These are phyloP conservation scores for Jaapia argillacea DNA, from an alignment of 768 basidiomycete genomes.

Conservation along the genomic window DNA sequence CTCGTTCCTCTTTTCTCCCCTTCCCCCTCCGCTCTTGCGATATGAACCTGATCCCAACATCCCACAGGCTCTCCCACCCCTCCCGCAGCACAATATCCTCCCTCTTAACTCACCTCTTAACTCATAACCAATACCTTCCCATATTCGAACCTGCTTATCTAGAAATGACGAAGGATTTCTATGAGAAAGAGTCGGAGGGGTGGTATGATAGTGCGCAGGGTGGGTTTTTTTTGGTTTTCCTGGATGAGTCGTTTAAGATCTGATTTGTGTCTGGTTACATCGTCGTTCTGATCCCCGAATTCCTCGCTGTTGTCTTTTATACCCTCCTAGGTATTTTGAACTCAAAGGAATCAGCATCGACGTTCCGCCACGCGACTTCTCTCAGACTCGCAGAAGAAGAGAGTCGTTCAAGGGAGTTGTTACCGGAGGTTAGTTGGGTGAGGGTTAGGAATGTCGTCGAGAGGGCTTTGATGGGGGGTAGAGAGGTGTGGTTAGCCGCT, in stretches of 20 bases:
- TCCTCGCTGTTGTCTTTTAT: too few species aligned
- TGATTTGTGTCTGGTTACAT: too few species aligned
- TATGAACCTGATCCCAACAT: too few species aligned
- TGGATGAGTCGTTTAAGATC: too few species aligned
- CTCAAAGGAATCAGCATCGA: slow-evolving; percentile 35
- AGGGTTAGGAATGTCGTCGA: slow-evolving; percentile 45
- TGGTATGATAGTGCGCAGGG: slow-evolving; percentile 31
- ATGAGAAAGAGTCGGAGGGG: slow-evolving; percentile 38
- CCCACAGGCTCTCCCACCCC: too few species aligned
- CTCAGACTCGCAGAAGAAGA: slow-evolving; percentile 60
- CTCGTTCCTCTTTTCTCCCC: too few species aligned
- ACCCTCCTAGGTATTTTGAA: too few species aligned
- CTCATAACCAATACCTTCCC: slow-evolving; percentile 43
- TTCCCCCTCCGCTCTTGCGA: too few species aligned
- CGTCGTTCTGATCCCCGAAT: too few species aligned
- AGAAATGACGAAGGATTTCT: slow-evolving; percentile 40
- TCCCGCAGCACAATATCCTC: too few species aligned
- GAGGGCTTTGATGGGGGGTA: slow-evolving; percentile 33
- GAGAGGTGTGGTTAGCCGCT: slow-evolving; percentile 33
- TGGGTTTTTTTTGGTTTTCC: too few species aligned
- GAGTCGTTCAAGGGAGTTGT: slow-evolving; percentile 38
- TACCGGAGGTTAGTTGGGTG: slow-evolving; percentile 39
- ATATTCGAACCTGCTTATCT: slow-evolving; percentile 50
- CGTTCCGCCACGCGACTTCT: too few species aligned
- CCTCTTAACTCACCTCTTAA: slow-evolving; percentile 50